Evolutionary conservation across 225 moss, liverwort and hornwort species (phyloP), one percentile per base, ranked within the genome.

Genomic region (Polytrichum formosum): DNA sequence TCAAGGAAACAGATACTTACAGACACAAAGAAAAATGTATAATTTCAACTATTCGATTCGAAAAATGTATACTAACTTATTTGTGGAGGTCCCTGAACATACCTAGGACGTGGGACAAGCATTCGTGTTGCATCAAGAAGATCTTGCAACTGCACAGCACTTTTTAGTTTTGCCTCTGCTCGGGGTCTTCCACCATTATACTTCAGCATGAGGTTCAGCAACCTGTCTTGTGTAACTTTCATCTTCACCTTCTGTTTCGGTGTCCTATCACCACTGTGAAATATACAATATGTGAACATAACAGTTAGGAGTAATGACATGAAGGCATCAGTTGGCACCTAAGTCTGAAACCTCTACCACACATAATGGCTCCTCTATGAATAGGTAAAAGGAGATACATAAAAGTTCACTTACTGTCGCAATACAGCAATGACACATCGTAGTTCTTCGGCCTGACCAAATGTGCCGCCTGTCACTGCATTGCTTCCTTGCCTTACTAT

Each of bases 201-300:
- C 75, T 94, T 98, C 71, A 91, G 86, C 98, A 98, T 94, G 54
- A 98, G 82, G 56, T 91, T 90, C 29, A 98, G 85, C 61, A 98
- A 77, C 83, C 94, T 91, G 31, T 98, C 94, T 73, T 98, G 98
- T 26, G 98, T 98, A 64, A 98, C 92, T 92, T 90, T 98, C 90
- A 98, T 81, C 88, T 98, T 98, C 76, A 98, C 98, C 67, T 98
- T 98, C 76, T 98, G 98, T 74, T 98, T 98, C 10, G 98, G 98
- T 56, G 98, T 98, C 71, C 98, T 91, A 70, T 98, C 98, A 73
- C 98, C 98, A 82, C 98, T 98, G 90, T 67, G 21, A 23, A 58
- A 58, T n/a, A 56, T 6, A 58, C 21, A 58, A 58, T 46, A 16
- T 16, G 46, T 46, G 16, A 16, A 46, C 46, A 46, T 37, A 35